A percentile compares a stretch with the other conserved stretches of the same genome.
Conservation (phyloP, 2,329 filamentous ascomycete genomes). For the Colletotrichum chlorophyti region DNA sequence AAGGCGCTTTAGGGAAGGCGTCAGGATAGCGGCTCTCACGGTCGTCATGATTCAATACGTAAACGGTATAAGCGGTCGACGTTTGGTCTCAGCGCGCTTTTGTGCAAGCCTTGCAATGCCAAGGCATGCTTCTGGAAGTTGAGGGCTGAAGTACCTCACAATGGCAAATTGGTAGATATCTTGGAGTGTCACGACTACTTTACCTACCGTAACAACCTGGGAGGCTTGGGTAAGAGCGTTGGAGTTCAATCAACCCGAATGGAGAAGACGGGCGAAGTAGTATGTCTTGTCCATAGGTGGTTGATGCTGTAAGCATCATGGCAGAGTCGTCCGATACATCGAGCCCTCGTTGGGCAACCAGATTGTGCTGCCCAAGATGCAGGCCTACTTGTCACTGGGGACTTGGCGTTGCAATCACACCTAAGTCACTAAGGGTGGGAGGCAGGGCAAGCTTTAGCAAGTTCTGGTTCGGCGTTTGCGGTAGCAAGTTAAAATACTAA, state of each 20-base stretch:
- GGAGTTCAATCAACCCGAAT: conserved; percentile 23
- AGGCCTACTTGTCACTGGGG: conserved; percentile 19
- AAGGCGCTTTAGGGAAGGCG: conserved; percentile 9
- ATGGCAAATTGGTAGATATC: not conserved
- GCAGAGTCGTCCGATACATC: not conserved
- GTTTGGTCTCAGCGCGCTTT: conserved; percentile 15
- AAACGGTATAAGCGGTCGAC: conserved; percentile 4
- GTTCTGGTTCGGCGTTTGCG: not conserved
- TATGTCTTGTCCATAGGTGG: too few relatives aligned
- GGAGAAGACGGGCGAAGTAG: conserved; percentile 15
- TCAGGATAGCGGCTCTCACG: not conserved
- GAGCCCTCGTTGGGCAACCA: conserved; percentile 23
- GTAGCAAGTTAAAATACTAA: too few relatives aligned
- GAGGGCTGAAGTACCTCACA: conserved; percentile 3
- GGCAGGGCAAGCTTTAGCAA: not conserved
- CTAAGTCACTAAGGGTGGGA: not conserved
- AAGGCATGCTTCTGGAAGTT: conserved; percentile 1
- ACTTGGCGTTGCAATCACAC: conserved; percentile 11
- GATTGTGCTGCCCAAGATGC: conserved; percentile 4
- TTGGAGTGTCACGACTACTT: too few relatives aligned
- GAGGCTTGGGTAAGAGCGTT: conserved; percentile 9
- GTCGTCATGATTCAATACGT: not conserved
- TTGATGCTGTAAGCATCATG: too few relatives aligned
- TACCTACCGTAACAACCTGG: too few relatives aligned
- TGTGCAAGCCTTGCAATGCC: conserved; percentile 5